These are phyloP conservation scores for Colletotrichum sp. DNA, from an alignment of 2,329 filamentous ascomycete species.

Conservation along the genomic window DNA sequence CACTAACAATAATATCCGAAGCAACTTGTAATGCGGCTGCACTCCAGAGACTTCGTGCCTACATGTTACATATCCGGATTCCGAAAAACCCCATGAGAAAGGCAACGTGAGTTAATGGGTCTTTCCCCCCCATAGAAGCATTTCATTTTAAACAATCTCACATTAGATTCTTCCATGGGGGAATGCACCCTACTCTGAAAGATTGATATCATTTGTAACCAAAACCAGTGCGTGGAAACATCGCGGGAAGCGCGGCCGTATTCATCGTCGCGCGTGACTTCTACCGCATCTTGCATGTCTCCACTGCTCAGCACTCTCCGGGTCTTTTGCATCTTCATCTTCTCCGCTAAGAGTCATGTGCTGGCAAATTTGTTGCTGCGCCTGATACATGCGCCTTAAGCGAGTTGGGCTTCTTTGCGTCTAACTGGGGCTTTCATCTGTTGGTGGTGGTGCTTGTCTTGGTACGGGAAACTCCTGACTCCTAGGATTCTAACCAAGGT, in stretches of 20 bases:
- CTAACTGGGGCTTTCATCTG: not conserved
- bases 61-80: not conserved
- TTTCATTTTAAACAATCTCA: not conserved
- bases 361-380: not conserved
- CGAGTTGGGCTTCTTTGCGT: not conserved
- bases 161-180: rapidly evolving
- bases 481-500: not conserved
- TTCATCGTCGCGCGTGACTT: not conserved
- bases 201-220: not conserved
- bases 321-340: not conserved
- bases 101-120: not conserved
- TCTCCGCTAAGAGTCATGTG: not conserved
- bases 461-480: not conserved
- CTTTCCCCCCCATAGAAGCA: not conserved
- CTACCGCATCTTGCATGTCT: not conserved
- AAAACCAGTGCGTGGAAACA: not conserved
- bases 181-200: not conserved
- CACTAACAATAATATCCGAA: not conserved
- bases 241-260: not conserved
- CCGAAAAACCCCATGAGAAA: not conserved
- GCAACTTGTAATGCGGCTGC: not conserved
- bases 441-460: not conserved
- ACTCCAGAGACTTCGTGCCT: not conserved
- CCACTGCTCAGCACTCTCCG: not conserved
- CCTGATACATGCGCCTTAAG: not conserved